Base-by-base conservation (phyloP, 1,284 basidiomycete species). In the Rhodotorula sp. region DNA sequence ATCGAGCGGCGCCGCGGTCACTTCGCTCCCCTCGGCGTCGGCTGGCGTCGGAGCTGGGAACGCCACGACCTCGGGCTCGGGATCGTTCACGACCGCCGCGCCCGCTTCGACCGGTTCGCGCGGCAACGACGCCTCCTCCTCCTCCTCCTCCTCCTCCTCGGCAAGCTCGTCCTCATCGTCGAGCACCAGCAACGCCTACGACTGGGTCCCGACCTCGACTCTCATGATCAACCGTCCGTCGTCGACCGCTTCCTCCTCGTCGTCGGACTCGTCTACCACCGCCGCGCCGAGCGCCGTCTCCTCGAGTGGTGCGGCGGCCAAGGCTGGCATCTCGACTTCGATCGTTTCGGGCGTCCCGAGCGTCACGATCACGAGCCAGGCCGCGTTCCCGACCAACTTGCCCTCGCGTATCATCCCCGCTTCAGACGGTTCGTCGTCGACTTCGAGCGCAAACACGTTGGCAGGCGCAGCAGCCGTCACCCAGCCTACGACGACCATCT, bases 301-400 rank as follows among this genome's bases (percentile, higher is more conserved):
- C 34, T 49, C 53, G 22, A 34, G 48, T 8, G 59, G 48, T 7
- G 32, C 47, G 2, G 17, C 34, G 15, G 44, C 48, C 32, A 59
- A 65, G 4, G 39, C 61, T 0, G 69, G 64, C 24, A 71, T 62
- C 4, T 51, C 58, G 32, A 74, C 73, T 7, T 47, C 62, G 30
- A 72, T 63, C 15, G 64, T 72, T 52, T 54, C 55, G 55, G 74
- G 74, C 39, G 69, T 65, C 52, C 66, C 69, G 20, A 65, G 62
- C 13, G 55, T 75, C 24, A 75, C 74, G 29, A 73, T 75, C 62
- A 75, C 74, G 32, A 66, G 62, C 5, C 64, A 67, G 39, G 66
- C 67, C 17, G 22, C 67, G 46, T 73, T 75, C 74, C 74, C 74
- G 29, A 71, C 72, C 32, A 49, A 68, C 46, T 46, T 75, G 17